Conservation (phyloP, 495 filamentous ascomycete genomes). For the Aeminium ludgeri region DNA sequence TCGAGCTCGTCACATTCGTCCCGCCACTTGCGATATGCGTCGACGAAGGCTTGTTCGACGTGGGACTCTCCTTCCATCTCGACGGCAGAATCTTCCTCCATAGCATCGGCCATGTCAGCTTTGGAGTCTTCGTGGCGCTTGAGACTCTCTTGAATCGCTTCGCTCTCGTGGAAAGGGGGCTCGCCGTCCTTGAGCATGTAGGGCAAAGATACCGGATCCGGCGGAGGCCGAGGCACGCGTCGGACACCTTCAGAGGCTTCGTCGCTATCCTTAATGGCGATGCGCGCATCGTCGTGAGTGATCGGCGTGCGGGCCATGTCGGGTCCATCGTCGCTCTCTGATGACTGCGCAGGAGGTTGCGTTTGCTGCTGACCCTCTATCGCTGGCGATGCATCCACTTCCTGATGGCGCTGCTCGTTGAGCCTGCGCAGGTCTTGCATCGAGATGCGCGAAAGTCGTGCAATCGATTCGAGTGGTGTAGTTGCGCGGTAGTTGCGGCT, state of each 20-base stretch:
- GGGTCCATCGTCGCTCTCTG: slow-evolving; percentile 9
- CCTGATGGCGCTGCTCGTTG: slow-evolving; percentile 3
- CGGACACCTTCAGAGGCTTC: slow-evolving; percentile 6
- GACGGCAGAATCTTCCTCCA: slow-evolving; percentile 1
- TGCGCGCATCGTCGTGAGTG: slow-evolving; percentile 9
- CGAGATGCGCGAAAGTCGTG: slow-evolving; percentile 15
- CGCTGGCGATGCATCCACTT: slow-evolving; percentile 10
- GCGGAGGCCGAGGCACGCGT: slow-evolving; percentile 9
- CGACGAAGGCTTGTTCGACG: background rate
- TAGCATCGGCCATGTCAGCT: slow-evolving; percentile 4
- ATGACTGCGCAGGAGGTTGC: slow-evolving; percentile 7
- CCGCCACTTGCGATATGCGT: slow-evolving; percentile 1
- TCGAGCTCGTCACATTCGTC: slow-evolving; percentile 12
- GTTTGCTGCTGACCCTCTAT: background rate
- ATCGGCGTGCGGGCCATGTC: slow-evolving; percentile 15
- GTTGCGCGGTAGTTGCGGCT: slow-evolving; percentile 16
- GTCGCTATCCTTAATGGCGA: slow-evolving; percentile 12
- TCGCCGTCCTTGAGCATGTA: slow-evolving; percentile 22
- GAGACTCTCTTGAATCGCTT: slow-evolving; percentile 10
- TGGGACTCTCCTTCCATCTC: background rate
- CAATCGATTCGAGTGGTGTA: slow-evolving; percentile 19
- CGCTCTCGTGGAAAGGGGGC: slow-evolving; percentile 5
- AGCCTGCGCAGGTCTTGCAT: slow-evolving; percentile 4
- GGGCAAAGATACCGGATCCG: slow-evolving; percentile 21
- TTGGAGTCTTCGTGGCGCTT: slow-evolving; percentile 12